Evolutionary conservation across 495 filamentous ascomycete genomes (phyloP), one percentile per base, ranked within the genome.

Genomic region (Lasiosphaeriaceae sp.): DNA sequence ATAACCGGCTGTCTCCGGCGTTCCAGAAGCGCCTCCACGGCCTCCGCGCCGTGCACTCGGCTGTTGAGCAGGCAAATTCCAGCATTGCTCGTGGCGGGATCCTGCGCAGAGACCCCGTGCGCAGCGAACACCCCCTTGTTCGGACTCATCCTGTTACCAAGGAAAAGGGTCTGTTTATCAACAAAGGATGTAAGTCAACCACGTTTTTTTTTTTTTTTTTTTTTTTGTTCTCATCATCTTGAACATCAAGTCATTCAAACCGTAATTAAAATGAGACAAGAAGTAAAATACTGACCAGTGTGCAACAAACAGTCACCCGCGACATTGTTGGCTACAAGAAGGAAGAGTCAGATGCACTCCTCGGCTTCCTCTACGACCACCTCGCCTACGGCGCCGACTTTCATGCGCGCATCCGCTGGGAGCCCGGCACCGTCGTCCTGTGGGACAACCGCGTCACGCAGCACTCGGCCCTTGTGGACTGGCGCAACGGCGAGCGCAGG

Each of bases 391-490:
- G 51, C 35, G 29, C 16, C 51, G 51, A 53, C 37, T 53, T 53
- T 21, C 51, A 53, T 11, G 51, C 39, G 1, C 51, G 51, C 12
- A 37, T 53, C 8, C 31, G 34, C 14, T 53, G 51, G 51, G 23
- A 31, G 14, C 19, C n/a, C 9, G 21, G 22, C 9, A 53, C 29
- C 11, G 34, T 53, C n/a, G 51, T 53, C 19, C 22, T 53, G 20
- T 53, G 31, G 22, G 51, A 53, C 20, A 53, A 53, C 51, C 51
- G 51, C 23, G 47, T 49, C 14, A 49, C 47, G 14, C 47, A 49
- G 47, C 47, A 49, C 47, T 49, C 47, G 22, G 47, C 47, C 23
- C 23, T 49, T 7, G 24, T 49, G 7, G 47, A 49, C 24, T 49
- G 47, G 47, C 8, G 16, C 11, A 12, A 11, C 16, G 47, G 47